Evolutionary conservation across 169 alveolate species (phyloP), one percentile per base, ranked within the genome.

Genomic region (Eimeria brunetti): DNA sequence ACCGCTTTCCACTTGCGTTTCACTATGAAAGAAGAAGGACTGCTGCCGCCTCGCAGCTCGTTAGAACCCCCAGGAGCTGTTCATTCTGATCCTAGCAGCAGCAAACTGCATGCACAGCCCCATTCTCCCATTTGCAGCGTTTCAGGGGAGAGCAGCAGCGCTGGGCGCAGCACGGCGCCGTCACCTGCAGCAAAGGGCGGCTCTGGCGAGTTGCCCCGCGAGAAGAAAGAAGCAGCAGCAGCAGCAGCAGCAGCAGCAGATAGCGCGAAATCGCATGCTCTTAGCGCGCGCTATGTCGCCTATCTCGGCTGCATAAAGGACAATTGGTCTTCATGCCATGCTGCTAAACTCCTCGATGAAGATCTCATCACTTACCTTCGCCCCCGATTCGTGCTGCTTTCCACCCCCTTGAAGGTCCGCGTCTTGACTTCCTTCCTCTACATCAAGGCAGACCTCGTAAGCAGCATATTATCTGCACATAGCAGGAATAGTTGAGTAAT

Each of bases 241-340:
- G n/a, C n/a, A n/a, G n/a, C n/a, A n/a, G n/a, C n/a, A n/a, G n/a
- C 53, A 33, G 90, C 33, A 27, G 38, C 33, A 41, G 75, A 83
- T 30, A 56, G 90, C 73, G 56, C 51, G 51, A 83, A 83, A 53
- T 83, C 90, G 4, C 71, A 73, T 41, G 95, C 95, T 14, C 83
- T 91, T 1, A 91, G 91, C 18, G 85, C 84, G 30, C 64, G 76
- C 41, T 91, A 91, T 69, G 76, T 91, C 27, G 83, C 95, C 11
- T 97, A 97, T 86, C 86, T 97, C 36, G 96, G 96, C 75, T 83
- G 94, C 33, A 97, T 97, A 60, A 97, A 97, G 41, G 98, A 97
- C 89, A 97, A 97, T 94, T 97, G 98, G 98, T 97, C 98, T 41
- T 97, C 98, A 44, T 97, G 98, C 78, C 98, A 97, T 46, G 98